A percentile compares a stretch with the other conserved stretches of the same genome.
These are phyloP conservation scores for Ogataea sp. DNA, from an alignment of 805 yeast genomes.

Conservation along the genomic window DNA sequence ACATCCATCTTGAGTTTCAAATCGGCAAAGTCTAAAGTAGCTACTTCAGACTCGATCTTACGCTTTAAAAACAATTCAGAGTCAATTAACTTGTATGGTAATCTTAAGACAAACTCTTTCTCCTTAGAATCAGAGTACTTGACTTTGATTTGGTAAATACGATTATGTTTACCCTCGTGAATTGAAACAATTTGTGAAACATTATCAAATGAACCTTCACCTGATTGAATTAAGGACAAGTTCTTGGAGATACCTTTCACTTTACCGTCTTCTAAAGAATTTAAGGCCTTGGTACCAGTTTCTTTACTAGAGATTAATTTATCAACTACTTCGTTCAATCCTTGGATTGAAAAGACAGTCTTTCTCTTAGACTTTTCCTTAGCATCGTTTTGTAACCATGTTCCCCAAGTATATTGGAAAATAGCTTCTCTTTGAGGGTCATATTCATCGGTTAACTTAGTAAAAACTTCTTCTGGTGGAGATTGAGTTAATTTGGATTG, in stretches of 20 bases:
- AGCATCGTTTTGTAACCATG: conserved; percentile 81
- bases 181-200: conserved; percentile 72
- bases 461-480: conserved; percentile 30
- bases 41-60: conserved; percentile 82
- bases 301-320: no score
- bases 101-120: conserved; percentile 63
- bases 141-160: conserved; percentile 69
- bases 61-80: conserved; percentile 56
- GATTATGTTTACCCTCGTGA: conserved; percentile 92
- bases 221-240: conserved; percentile 7
- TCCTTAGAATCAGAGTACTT: conserved; percentile 36
- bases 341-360: conserved; percentile 77
- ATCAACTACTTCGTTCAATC: conserved; percentile 48
- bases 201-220: conserved; percentile 14
- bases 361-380: conserved; percentile 66
- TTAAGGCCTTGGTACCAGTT: no score
- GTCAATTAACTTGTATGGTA: conserved; percentile 77
- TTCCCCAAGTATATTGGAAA: conserved; percentile 90
- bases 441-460: conserved; percentile 48
- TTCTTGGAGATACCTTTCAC: conserved; percentile 16
- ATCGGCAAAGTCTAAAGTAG: conserved; percentile 78
- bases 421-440: conserved; percentile 67
- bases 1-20: conserved; percentile 58
- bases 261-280: conserved; percentile 4
- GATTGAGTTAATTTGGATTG: background rate